Conservation (phyloP, 2,329 filamentous ascomycete species). For the Aspergillus sp. region DNA sequence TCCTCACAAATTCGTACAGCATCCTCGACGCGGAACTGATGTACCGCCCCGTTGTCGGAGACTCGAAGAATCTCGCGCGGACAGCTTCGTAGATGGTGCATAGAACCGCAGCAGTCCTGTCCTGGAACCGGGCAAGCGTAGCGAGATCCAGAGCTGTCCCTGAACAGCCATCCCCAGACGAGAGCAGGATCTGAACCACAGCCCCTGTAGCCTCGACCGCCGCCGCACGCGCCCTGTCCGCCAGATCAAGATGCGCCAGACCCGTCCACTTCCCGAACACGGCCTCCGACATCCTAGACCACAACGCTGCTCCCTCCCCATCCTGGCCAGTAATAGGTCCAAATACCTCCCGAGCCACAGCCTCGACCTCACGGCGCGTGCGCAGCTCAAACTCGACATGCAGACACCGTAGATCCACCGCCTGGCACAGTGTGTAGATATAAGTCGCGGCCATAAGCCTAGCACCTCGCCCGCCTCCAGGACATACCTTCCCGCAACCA, state of each 20-base stretch:
- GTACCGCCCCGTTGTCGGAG: conserved; percentile 9
- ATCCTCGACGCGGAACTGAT: conserved; percentile 22
- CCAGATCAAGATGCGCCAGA: background rate
- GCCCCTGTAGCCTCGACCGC: conserved; percentile 1
- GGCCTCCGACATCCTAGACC: too few relatives aligned
- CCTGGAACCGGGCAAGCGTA: conserved; percentile 4
- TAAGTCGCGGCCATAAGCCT: conserved; percentile 45
- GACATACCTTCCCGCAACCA: conserved; percentile 49
- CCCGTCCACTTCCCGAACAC: background rate
- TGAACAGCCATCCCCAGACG: background rate
- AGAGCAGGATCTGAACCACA: conserved; percentile 4
- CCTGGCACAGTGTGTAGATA: conserved; percentile 49
- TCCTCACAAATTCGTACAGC: conserved; percentile 29
- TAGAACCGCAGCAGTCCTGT: background rate
- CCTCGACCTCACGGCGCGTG: background rate
- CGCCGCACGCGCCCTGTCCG: background rate
- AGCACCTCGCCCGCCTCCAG: conserved; percentile 47
- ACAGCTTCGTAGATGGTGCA: conserved; percentile 5
- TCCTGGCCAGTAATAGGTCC: background rate
- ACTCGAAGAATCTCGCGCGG: conserved; percentile 9
- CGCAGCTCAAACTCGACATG: conserved; percentile 4
- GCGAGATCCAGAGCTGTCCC: background rate
- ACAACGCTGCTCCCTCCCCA: background rate
- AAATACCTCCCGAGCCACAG: background rate
- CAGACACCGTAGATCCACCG: conserved; percentile 39